Evolutionary conservation across 768 basidiomycete genomes (phyloP), one percentile per base, ranked within the genome.

Genomic region (Panellus pusillus): DNA sequence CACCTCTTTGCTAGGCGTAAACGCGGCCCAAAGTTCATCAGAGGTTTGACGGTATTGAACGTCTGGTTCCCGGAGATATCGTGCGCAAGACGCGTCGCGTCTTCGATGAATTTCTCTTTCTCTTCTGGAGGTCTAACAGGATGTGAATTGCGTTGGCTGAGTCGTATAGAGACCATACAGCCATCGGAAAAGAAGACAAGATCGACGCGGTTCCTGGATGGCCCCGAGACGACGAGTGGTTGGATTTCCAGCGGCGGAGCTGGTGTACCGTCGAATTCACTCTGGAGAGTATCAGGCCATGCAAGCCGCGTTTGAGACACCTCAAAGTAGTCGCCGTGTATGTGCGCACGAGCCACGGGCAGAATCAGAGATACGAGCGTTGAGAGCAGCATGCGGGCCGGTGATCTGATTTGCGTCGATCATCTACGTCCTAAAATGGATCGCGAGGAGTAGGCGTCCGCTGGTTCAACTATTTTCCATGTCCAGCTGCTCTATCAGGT

Each of bases 21-120:
- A 91, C 0, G 86, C 86, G 6, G 85, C 89, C 87, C 87, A 92
- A 59, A 89, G 64, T 91, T 91, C 58, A 91, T 69, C 42, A 91
- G 70, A 3, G 88, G 87, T 60, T 79, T 80, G 17, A 92, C 88
- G 0, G 87, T 84, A 56, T 84, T 77, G 66, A 90, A 91, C 0
- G 89, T 90, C 58, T 88, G 84, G 62, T 89, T 89, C 27, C 76
- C 69, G 2, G 89, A 83, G 31, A 91, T 74, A 63, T 89, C 89
- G 41, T 77, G 64, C 0, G 86, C 89, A 9, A 91, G 79, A 27
- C 84, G 77, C 46, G 67, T 66, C 3, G 87, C 86, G 60, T 91
- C 89, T 35, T 74, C 66, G 39, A 90, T 53, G 61, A 91, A 91
- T 61, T 84, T 88, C 9, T 67, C 73, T 32, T 76, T 71, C 63